These are phyloP conservation scores for Haberlea rhodopensis DNA, from an alignment of 257 asterid genomes.

Conservation along the genomic window DNA sequence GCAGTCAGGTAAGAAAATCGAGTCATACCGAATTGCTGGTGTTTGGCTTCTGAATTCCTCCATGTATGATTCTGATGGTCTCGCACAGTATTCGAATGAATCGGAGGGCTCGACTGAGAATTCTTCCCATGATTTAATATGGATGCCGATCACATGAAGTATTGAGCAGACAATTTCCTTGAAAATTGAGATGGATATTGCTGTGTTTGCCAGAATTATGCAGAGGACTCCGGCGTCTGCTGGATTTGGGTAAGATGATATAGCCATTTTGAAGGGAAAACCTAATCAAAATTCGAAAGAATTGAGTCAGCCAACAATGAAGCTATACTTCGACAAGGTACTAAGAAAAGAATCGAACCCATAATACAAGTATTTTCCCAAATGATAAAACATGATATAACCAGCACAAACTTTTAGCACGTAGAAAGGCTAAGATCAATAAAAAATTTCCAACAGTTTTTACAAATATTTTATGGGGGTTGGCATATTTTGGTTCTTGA, in stretches of 20 bases:
- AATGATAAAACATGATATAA: not conserved
- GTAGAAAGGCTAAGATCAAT: not conserved
- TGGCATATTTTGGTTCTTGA: not conserved
- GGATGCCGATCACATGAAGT: conserved; percentile 68
- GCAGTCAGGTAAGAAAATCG: conserved; percentile 33
- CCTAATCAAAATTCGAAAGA: conserved; percentile 26
- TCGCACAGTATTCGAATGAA: conserved; percentile 39
- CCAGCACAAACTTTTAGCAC: not conserved
- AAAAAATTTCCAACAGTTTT: not conserved
- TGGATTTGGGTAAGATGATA: conserved; percentile 73
- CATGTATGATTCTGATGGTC: conserved; percentile 67
- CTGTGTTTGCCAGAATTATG: conserved; percentile 76
- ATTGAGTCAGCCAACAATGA: conserved; percentile 24
- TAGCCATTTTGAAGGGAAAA: conserved; percentile 55
- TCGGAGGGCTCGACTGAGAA: conserved; percentile 47
- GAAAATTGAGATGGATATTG: no score
- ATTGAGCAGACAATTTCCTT: no score
- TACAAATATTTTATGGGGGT: not conserved
- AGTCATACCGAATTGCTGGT: conserved; percentile 58
- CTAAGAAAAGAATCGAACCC: not conserved
- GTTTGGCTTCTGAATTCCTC: conserved; percentile 67
- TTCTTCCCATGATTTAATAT: conserved; percentile 66
- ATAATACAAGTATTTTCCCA: not conserved
- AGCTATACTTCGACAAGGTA: not conserved
- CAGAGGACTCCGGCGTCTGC: conserved; percentile 87